phyloP scores from a whole-genome alignment of 768 basidiomycete species.

The Tephrocybe sp. region DNA sequence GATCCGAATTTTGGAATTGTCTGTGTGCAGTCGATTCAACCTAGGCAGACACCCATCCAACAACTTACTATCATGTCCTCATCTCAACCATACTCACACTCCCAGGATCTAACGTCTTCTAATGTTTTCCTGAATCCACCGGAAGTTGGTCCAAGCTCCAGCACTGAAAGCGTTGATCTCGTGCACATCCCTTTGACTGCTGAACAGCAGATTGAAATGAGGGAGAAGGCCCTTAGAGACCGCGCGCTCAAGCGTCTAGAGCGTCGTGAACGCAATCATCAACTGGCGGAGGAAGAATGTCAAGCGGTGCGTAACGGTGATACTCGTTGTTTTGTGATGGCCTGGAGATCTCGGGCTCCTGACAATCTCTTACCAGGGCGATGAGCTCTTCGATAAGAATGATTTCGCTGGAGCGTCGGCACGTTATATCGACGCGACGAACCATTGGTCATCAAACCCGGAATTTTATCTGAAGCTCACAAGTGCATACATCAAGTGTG shows the following conservation, averaged over 20 bases:
- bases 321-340: not conserved
- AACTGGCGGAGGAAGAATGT: constrained; percentile 15
- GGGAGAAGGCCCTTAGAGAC: constrained; percentile 11
- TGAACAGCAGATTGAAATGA: constrained; percentile 5
- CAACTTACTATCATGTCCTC: constrained; percentile 5
- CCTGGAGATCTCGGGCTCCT: not conserved
- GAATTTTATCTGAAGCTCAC: constrained; percentile 19
- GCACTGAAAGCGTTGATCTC: constrained; percentile 11
- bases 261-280: constrained; percentile 15
- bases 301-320: constrained; percentile 10
- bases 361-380: constrained; percentile 24
- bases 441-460: constrained; percentile 19
- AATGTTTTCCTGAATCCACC: constrained; percentile 2
- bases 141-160: not conserved
- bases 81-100: not conserved
- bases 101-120: not conserved
- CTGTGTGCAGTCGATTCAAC: no score
- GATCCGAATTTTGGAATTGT: constrained; percentile 11
- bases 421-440: constrained; percentile 31
- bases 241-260: constrained; percentile 17
- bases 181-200: constrained; percentile 11
- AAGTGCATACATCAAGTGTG: constrained; percentile 10
- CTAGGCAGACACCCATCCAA: no score
- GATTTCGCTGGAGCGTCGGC: constrained; percentile 30
- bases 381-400: constrained; percentile 25